Evolutionary conservation across 176 grass and related monocot species (phyloP).

Genomic region (Metroxylon sagu): DNA sequence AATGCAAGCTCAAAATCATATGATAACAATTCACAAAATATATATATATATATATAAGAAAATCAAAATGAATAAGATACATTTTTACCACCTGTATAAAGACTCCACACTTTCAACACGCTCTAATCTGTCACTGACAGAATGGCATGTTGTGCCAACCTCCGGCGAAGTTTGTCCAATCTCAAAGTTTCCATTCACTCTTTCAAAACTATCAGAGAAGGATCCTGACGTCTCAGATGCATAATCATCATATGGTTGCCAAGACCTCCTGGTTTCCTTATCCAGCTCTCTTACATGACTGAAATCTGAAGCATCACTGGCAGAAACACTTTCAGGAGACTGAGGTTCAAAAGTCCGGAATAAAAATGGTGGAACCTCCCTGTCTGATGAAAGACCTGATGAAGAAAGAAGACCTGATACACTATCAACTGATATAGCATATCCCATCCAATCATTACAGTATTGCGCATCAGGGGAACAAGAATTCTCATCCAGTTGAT

Average conservation of each 20-base stretch:
- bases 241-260: conserved; percentile 62
- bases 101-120: conserved; percentile 58
- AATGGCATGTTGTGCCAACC: conserved; percentile 31
- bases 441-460: conserved; percentile 61
- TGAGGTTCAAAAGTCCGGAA: conserved; percentile 54
- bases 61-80: background rate
- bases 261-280: conserved; percentile 48
- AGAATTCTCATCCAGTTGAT: conserved; percentile 33
- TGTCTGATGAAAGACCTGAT: conserved; percentile 41
- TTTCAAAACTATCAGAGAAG: conserved; percentile 71
- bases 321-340: conserved; percentile 72
- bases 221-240: conserved; percentile 58
- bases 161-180: conserved; percentile 65
- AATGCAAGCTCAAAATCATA: too few relatives aligned
- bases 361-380: conserved; percentile 46
- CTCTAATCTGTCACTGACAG: conserved; percentile 30
- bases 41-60: too few relatives aligned
- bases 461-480: conserved; percentile 36
- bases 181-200: conserved; percentile 47
- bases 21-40: too few relatives aligned
- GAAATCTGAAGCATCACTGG: conserved; percentile 79
- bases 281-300: conserved; percentile 70
- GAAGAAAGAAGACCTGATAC: conserved; percentile 78
- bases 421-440: conserved; percentile 71
- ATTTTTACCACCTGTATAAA: conserved; percentile 59